These are phyloP conservation scores for Venturia aucupariae DNA, from an alignment of 2,329 filamentous ascomycete genomes.

Conservation along the genomic window DNA sequence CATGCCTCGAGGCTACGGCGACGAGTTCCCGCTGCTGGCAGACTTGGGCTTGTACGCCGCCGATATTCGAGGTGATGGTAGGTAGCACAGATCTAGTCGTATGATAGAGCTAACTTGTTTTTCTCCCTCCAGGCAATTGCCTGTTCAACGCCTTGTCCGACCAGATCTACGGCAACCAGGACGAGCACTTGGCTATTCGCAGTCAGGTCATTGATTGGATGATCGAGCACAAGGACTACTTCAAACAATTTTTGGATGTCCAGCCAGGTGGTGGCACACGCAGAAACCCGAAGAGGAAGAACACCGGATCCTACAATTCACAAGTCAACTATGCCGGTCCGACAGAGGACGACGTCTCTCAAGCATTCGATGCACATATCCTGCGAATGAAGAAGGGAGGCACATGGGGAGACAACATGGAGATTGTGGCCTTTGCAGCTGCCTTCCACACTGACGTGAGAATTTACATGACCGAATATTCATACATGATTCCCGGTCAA, in stretches of 20 bases:
- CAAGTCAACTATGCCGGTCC: constrained; percentile 38
- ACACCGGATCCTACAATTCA: constrained; percentile 38
- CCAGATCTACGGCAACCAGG: constrained; percentile 54
- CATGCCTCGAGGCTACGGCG: constrained; percentile 15
- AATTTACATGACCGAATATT: constrained; percentile 48
- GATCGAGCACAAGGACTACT: constrained; percentile 49
- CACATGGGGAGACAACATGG: constrained; percentile 58
- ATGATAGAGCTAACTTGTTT: constrained; percentile 10
- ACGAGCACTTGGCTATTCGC: constrained; percentile 50
- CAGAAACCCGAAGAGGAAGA: constrained; percentile 50
- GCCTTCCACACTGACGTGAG: constrained; percentile 53
- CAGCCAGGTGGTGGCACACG: constrained; percentile 45
- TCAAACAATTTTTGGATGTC: constrained; percentile 54
- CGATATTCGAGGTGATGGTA: constrained; percentile 54
- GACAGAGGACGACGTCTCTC: constrained; percentile 45
- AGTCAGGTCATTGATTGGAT: constrained; percentile 52
- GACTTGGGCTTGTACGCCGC: constrained; percentile 49
- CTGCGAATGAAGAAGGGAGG: constrained; percentile 50
- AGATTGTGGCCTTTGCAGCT: constrained; percentile 57
- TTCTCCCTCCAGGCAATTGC: constrained; percentile 49
- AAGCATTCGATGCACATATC: constrained; percentile 46
- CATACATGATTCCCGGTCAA: constrained; percentile 39
- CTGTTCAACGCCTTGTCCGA: constrained; percentile 60
- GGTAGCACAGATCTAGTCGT: constrained; percentile 24
- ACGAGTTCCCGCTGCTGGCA: constrained; percentile 48